These are phyloP conservation scores for Trichomonascaceae sp. DNA, from an alignment of 1,139 yeast species.

Conservation along the genomic window DNA sequence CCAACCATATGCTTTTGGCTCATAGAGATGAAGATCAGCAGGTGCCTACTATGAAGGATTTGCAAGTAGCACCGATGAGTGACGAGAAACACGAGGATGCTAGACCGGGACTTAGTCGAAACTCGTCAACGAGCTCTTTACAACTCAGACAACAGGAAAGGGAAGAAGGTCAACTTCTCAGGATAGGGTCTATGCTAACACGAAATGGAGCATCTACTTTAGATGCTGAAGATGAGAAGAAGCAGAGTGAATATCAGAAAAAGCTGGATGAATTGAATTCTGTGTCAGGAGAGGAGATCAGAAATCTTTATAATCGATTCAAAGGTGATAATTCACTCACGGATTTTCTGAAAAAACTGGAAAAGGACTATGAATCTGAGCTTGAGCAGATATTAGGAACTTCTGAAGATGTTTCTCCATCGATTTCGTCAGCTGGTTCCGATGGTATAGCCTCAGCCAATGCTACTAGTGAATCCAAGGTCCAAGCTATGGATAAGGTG, in stretches of 20 bases:
- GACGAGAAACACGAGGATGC: conserved; percentile 12
- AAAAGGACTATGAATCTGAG: conserved; percentile 19
- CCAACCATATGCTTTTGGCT: conserved; percentile 5
- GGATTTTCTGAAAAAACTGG: conserved; percentile 61
- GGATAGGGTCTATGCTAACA: conserved; percentile 48
- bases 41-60: conserved; percentile 17
- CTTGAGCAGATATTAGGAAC: conserved; percentile 14
- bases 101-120: conserved; percentile 14
- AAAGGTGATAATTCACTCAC: conserved; percentile 70
- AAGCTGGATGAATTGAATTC: conserved; percentile 1
- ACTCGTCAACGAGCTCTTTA: conserved; percentile 24
- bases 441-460: not conserved
- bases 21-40: conserved; percentile 2
- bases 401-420: conserved; percentile 9
- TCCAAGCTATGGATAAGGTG: conserved; percentile 17
- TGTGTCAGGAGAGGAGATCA: conserved; percentile 59
- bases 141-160: conserved; percentile 64
- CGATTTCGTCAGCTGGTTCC: not conserved
- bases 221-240: not conserved
- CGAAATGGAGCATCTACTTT: not conserved
- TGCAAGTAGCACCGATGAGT: conserved; percentile 20
- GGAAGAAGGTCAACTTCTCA: conserved; percentile 89
- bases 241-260: not conserved
- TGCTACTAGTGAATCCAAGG: not conserved
- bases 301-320: conserved; percentile 72